Base-by-base conservation (phyloP, 805 yeast genomes). In the Monosporozyma yasuniensis region DNA sequence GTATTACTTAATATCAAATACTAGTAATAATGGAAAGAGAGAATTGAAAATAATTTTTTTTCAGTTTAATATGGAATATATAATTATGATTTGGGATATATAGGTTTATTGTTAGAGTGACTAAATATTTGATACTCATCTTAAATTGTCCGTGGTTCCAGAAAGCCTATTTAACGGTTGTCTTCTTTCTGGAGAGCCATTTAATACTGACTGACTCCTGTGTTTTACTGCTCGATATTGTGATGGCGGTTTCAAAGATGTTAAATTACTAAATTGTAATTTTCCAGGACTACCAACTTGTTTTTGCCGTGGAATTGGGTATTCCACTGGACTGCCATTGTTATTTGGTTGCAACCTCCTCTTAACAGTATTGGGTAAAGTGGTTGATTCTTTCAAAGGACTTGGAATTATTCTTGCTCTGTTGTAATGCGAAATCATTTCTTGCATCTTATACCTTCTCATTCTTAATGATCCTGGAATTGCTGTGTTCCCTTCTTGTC, bases 401-500 rank as follows among this genome's bases (percentile, higher is more conserved):
- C 72, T 68, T 21, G 74, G 75, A 9, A 70, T 32, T 12, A 57
- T 52, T 28, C 66, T 64, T 3, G 67, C 63, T 46, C 63, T 63
- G 12, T 67, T 63, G 45, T 69, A 72, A 39, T 62, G 68, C 9
- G 58, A 56, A 41, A 56, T 69, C 57, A 68, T 58, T 2, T 71
- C 73, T 46, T 69, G 71, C 52, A 69, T 59, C 38, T 68, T 61
- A 39, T 61, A 59, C 28, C 60, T 54, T 51, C 66, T 68, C n/a
- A 69, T 60, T 12, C 64, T 51, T 45, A 65, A 71, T 28, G 72
- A 66, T 2, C 73, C 74, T 1, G 73, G 72, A 10, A 70, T 67
- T 8, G 66, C 57, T 21, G 47, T 14, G 18, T 9, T 18, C 4
- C 4, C 22, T 8, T 28, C 27, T 30, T 50, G 18, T 22, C 28